Percentiles rank a stretch among this genome's conserved stretches.
phyloP scores from a whole-genome alignment of 495 filamentous ascomycete species.

The Cercophora samala region DNA sequence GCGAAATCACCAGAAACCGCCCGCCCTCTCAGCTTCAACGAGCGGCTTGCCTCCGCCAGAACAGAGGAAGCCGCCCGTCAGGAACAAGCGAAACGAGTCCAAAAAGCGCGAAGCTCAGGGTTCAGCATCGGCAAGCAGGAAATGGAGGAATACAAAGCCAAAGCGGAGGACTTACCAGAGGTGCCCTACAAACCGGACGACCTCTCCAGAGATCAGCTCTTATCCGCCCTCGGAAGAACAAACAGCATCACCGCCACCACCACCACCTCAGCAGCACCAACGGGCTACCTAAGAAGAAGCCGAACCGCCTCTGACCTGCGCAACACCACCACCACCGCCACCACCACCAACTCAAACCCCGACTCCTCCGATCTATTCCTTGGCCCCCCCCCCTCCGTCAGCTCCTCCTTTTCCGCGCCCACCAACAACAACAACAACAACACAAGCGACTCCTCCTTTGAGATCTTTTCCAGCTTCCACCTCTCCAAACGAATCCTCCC shows the following conservation, averaged over 20 bases:
- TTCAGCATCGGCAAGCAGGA: conserved; percentile 68
- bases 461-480: conserved; percentile 80
- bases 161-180: conserved; percentile 54
- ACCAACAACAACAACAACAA: conserved; percentile 1
- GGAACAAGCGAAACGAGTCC: conserved; percentile 52
- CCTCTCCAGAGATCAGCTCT: conserved; percentile 63
- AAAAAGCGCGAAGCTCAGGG: conserved; percentile 60
- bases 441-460: conserved; percentile 54
- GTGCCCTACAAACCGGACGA: conserved; percentile 46
- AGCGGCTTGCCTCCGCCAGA: conserved; percentile 70
- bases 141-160: conserved; percentile 61
- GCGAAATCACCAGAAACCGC: conserved; percentile 37
- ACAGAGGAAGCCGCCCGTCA: conserved; percentile 54
- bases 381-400: background rate
- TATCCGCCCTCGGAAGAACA: conserved; percentile 43
- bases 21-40: conserved; percentile 73
- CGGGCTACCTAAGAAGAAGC: background rate
- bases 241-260: conserved; percentile 56
- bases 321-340: background rate
- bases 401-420: conserved; percentile 7
- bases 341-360: background rate
- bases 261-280: conserved; percentile 42
- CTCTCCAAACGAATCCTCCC: conserved; percentile 84
- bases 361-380: background rate
- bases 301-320: conserved; percentile 13